phyloP scores from a whole-genome alignment of 1,284 basidiomycete genomes.

The Sporisorium exsertum region DNA sequence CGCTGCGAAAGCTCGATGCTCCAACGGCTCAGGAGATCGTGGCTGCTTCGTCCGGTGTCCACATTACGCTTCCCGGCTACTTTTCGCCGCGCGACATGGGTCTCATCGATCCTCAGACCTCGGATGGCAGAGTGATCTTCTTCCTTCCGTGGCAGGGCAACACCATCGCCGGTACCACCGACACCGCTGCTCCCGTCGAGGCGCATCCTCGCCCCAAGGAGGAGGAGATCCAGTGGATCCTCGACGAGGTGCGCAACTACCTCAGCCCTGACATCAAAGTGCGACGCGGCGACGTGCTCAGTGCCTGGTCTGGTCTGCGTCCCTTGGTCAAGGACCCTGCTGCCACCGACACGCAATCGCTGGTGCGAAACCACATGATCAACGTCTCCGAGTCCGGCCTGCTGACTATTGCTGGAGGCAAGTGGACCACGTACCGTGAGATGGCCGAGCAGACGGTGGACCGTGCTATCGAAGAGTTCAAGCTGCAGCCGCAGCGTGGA shows the following conservation, averaged over 20 bases:
- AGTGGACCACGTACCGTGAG: constrained; percentile 95
- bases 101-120: constrained; percentile 92
- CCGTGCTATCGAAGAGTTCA: constrained; percentile 83
- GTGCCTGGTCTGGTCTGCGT: constrained; percentile 91
- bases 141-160: constrained; percentile 99
- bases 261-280: constrained; percentile 92
- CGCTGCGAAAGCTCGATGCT: constrained; percentile 86
- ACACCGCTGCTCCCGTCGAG: constrained; percentile 82
- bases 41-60: constrained; percentile 89
- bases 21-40: constrained; percentile 86
- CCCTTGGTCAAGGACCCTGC: constrained; percentile 88
- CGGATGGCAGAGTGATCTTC: constrained; percentile 97
- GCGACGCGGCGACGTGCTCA: constrained; percentile 93
- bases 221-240: constrained; percentile 95
- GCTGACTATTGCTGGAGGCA: constrained; percentile 94
- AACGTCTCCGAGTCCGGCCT: constrained; percentile 84
- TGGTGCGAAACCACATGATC: constrained; percentile 95
- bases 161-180: constrained; percentile 96
- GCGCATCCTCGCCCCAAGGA: constrained; percentile 86
- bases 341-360: constrained; percentile 83
- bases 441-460: constrained; percentile 98
- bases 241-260: constrained; percentile 90
- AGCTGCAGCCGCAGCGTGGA: constrained; percentile 73
- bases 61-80: constrained; percentile 96
- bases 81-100: constrained; percentile 96